Base-by-base conservation (phyloP, 164 flowering plant genomes). In the Vitis amurensis region DNA sequence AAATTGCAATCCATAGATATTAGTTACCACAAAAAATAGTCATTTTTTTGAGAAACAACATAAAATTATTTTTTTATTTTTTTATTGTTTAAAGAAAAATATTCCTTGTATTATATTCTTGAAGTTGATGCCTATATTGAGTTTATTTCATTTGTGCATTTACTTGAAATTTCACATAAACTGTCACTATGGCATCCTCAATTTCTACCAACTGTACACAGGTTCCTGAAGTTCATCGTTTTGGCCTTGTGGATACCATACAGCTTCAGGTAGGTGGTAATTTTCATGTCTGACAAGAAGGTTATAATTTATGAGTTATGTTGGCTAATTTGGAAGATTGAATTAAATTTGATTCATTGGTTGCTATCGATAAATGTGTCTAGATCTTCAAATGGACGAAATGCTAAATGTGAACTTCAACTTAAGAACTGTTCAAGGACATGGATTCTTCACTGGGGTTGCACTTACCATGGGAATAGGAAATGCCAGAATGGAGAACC, bases 371-470 rank as follows among this genome's bases (percentile, higher is more conserved):
- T 81, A 30, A 73, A 70, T 66, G 78, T 83, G 52, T 72, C 71
- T 31, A 81, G 82, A 53, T 76, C 72, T 67, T 72, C 77, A 27
- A 72, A 64, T 59, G 78, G 71, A 16, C 55, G 71, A 65, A 59
- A 68, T 49, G 80, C 68, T 11, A 81, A 74, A 67, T 59, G 79
- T 16, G 82, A 75, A 69, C 64, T 83, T 56, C 86, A 73, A 44
- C 79, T 83, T 16, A 78, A 50, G 27, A 80, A 83, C 66, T 78
- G 82, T 66, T 71, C 77, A 14, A 75, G 78, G 27, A 58, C 66
- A 44, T 79, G 81, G 77, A 51, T 81, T 68, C 81, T 81, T 66
- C 86, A 83, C 11, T 83, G 86, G 86, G 86, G 84, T 59, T 76
- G 73, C 55, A 16, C 77, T 70, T 79, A 74, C 71, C 75, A 27